These are phyloP conservation scores for Gremmenia infestans DNA, from an alignment of 2,329 filamentous ascomycete genomes.

Conservation along the genomic window DNA sequence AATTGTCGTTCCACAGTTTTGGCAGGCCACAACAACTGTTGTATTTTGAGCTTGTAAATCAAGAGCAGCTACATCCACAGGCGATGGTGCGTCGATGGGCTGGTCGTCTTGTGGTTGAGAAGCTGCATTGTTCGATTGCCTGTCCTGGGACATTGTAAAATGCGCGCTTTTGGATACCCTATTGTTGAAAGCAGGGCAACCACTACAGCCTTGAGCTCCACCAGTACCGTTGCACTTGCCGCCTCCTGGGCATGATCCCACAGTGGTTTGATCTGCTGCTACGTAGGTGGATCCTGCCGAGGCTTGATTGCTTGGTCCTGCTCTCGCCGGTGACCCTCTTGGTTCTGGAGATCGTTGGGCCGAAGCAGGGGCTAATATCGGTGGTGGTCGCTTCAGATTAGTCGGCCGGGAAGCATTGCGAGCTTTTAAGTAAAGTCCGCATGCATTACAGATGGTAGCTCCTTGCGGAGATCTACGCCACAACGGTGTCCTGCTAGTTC, in stretches of 20 bases:
- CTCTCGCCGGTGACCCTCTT: conserved; percentile 27
- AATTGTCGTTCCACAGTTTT: conserved; percentile 95
- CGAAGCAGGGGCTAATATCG: conserved; percentile 35
- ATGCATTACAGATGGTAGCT: conserved; percentile 95
- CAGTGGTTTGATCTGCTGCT: conserved; percentile 65
- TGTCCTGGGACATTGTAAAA: conserved; percentile 47
- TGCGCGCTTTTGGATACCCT: conserved; percentile 83
- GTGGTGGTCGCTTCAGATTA: conserved; percentile 75
- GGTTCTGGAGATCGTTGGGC: conserved; percentile 25
- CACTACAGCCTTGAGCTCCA: conserved; percentile 89
- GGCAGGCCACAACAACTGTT: conserved; percentile 78
- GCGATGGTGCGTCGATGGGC: conserved; percentile 32
- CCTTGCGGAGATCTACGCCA: conserved; percentile 93
- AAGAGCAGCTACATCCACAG: conserved; percentile 44
- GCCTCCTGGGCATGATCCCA: conserved; percentile 91
- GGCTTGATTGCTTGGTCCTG: conserved; percentile 32
- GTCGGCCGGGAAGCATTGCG: conserved; percentile 87
- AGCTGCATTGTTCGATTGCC: conserved; percentile 17
- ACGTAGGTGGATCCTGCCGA: conserved; percentile 63
- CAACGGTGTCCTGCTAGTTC: conserved; percentile 85
- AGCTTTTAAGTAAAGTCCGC: conserved; percentile 89
- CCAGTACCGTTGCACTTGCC: conserved; percentile 95
- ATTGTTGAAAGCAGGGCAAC: conserved; percentile 97
- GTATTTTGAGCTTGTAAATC: conserved; percentile 42
- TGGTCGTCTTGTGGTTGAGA: conserved; percentile 23